Percentiles rank a stretch among this genome's conserved stretches.
Conservation (phyloP, 306 rosid genomes). For the Vigna hirtella region DNA sequence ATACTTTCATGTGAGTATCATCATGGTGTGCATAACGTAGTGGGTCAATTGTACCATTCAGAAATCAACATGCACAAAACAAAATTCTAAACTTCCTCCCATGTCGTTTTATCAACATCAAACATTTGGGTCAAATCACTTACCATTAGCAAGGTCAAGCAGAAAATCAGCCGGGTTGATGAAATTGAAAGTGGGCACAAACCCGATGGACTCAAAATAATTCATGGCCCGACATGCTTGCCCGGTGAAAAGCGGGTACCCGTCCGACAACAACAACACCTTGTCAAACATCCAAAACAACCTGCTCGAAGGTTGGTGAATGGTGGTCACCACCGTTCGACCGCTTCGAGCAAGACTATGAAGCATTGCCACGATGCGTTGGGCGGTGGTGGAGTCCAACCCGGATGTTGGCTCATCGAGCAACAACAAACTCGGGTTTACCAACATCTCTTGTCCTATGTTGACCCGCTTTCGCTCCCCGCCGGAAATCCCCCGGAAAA, state of each 20-base stretch:
- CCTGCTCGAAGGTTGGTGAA: conserved; percentile 76
- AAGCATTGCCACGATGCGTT: conserved; percentile 55
- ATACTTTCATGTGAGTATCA: neutral
- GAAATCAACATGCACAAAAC: conserved; percentile 29
- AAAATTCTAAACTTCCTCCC: conserved; percentile 1
- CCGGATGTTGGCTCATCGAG: conserved; percentile 82
- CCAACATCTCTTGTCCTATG: conserved; percentile 78
- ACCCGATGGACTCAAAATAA: conserved; percentile 61
- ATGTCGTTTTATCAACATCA: neutral
- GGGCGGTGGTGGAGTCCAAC: conserved; percentile 74
- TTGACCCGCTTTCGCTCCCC: conserved; percentile 80
- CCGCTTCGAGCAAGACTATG: conserved; percentile 51
- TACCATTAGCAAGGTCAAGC: conserved; percentile 80
- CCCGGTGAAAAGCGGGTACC: conserved; percentile 64
- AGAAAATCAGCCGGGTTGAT: conserved; percentile 80
- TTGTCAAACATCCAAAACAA: conserved; percentile 72
- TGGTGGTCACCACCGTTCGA: conserved; percentile 71
- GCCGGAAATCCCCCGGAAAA: conserved; percentile 64
- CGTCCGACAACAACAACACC: conserved; percentile 67
- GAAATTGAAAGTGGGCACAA: conserved; percentile 58
- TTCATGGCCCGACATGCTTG: conserved; percentile 61
- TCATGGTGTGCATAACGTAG: neutral
- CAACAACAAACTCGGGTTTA: conserved; percentile 65
- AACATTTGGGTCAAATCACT: conserved; percentile 17
- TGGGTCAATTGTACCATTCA: conserved; percentile 5